phyloP scores from a whole-genome alignment of 2,329 filamentous ascomycete species.

The Phoma sp. region DNA sequence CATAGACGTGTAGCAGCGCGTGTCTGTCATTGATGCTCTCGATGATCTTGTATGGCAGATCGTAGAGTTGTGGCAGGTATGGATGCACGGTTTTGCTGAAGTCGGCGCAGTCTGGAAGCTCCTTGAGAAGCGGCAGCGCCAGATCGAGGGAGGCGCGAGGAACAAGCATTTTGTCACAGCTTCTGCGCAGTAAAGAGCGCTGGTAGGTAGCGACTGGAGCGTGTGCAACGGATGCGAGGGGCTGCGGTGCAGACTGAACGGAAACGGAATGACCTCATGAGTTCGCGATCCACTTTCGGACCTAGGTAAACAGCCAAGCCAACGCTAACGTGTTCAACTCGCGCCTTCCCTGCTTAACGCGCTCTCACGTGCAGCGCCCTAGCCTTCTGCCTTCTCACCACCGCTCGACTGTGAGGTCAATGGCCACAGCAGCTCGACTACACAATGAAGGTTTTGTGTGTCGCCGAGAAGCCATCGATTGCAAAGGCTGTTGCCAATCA shows the following conservation, averaged over 20 bases:
- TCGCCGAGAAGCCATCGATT: slow-evolving; percentile 91
- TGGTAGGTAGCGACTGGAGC: neutral
- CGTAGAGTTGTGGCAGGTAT: slow-evolving; percentile 71
- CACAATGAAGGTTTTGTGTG: slow-evolving; percentile 69
- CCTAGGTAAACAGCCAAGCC: slow-evolving; percentile 14
- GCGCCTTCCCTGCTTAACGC: slow-evolving; percentile 37
- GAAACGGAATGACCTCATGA: slow-evolving; percentile 34
- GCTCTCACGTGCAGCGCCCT: slow-evolving; percentile 45
- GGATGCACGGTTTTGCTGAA: slow-evolving; percentile 78
- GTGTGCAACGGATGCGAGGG: neutral
- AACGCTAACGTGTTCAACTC: slow-evolving; percentile 13
- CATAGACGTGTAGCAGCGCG: slow-evolving; percentile 74
- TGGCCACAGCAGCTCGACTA: slow-evolving; percentile 2
- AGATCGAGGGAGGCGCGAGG: slow-evolving; percentile 33
- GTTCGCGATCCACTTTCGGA: slow-evolving; percentile 12
- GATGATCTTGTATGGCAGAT: slow-evolving; percentile 55
- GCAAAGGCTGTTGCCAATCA: slow-evolving; percentile 92
- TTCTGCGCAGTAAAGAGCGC: neutral
- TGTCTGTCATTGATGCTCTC: slow-evolving; percentile 67
- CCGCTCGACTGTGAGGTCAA: slow-evolving; percentile 7
- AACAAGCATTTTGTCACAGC: slow-evolving; percentile 54
- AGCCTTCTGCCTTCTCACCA: slow-evolving; percentile 2
- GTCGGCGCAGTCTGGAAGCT: slow-evolving; percentile 77
- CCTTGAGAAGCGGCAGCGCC: slow-evolving; percentile 73
- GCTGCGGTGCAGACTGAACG: neutral